These are phyloP conservation scores for Penicillium sp. DNA, from an alignment of 2,329 filamentous ascomycete genomes.

Conservation along the genomic window DNA sequence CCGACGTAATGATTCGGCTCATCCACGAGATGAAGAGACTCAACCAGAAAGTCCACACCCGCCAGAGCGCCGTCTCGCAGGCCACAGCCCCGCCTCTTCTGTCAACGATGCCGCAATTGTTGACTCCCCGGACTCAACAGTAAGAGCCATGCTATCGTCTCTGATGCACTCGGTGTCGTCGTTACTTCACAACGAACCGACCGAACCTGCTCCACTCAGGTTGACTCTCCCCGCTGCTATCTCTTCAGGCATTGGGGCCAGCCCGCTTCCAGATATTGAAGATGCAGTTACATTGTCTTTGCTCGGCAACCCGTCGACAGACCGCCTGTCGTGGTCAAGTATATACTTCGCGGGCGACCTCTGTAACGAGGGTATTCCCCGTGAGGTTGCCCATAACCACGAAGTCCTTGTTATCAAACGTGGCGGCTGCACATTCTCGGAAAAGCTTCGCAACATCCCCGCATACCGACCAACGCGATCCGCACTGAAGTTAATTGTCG, in stretches of 20 bases:
- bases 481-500: slow-evolving; percentile 75
- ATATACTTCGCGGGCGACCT: slow-evolving; percentile 74
- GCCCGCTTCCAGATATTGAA: slow-evolving; percentile 65
- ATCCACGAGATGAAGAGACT: slow-evolving; percentile 28
- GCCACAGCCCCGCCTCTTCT: slow-evolving; percentile 22
- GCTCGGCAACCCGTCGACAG: slow-evolving; percentile 42
- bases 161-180: slow-evolving; percentile 54
- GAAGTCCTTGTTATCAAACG: slow-evolving; percentile 80
- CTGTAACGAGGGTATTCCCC: slow-evolving; percentile 54
- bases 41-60: slow-evolving; percentile 23
- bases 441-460: slow-evolving; percentile 84
- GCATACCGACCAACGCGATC: slow-evolving; percentile 62
- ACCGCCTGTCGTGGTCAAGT: slow-evolving; percentile 64
- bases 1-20: slow-evolving; percentile 36
- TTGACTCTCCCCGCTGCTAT: slow-evolving; percentile 50
- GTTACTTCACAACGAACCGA: slow-evolving; percentile 46
- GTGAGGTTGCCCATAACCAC: slow-evolving; percentile 55
- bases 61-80: slow-evolving; percentile 16
- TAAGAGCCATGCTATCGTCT: slow-evolving; percentile 47
- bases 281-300: slow-evolving; percentile 49
- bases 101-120: slow-evolving; percentile 28
- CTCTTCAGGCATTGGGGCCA: slow-evolving; percentile 57
- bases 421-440: slow-evolving; percentile 78
- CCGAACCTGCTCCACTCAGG: slow-evolving; percentile 36
- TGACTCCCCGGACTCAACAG: slow-evolving; percentile 35